Base-by-base conservation (phyloP, 495 filamentous ascomycete species). In the Neurospora africana region DNA sequence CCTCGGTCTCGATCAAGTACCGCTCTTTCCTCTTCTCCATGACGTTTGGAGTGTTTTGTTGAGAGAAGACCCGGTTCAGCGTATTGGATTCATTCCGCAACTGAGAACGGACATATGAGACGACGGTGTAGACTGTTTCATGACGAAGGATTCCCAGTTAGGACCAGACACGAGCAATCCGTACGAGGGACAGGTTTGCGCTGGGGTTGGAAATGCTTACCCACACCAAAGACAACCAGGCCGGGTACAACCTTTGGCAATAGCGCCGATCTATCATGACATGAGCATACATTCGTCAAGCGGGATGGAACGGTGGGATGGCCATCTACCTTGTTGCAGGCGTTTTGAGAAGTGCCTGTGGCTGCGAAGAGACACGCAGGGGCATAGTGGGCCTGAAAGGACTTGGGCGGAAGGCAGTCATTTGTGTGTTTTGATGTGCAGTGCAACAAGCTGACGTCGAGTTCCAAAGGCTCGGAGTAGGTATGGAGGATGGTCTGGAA, bases 11-110 rank as follows among this genome's bases (percentile, higher is more conserved):
- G 38, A 83, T 76, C 38, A 75, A 47, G 10, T 80, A 72, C 27
- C 40, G 74, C 38, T 68, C 72, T 40, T 76, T 81, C 68, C 81
- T 69, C 8, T 79, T 73, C 39, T 74, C 74, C 65, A 80, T 75
- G 37, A 81, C 81, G 21, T 78, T 73, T 37, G 81, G 78, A 0
- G 81, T 81, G 74, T 83, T 82, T 70, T 83, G 79, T 71, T 83
- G 79, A 0, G 81, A 71, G 69, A 82, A 83, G 74, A 81, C 81
- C 40, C 75, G 73, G 74, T 83, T 81, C 76, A 83, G 78, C 37
- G 75, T 74, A 17, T 75, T 73, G 39, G 81, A 75, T 39, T 82
- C 76, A 27, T 74, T 70, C 68, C 41, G 69, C 3, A 83, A 76
- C 43, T 83, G 81, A 5, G 74, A 74, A 7, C 72, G 72, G 27